Base-by-base conservation (phyloP, 2,329 filamentous ascomycete genomes). In the Thelonectria olida region DNA sequence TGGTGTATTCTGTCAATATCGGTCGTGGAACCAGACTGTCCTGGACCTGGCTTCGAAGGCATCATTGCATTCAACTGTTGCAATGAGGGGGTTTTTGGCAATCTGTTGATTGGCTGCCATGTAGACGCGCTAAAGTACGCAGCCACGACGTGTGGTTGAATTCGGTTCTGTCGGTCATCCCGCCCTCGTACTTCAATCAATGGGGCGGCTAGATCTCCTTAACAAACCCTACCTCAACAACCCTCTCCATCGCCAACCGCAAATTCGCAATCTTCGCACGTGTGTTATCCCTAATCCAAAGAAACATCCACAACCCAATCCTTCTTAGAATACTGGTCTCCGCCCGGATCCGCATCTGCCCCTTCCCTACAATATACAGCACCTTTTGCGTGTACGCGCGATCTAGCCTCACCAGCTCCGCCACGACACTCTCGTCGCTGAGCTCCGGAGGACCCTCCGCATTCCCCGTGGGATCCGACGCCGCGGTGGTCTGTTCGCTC, bases 261-360 rank as follows among this genome's bases (percentile, higher is more conserved):
- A 90, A 74, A 66, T 87, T 86, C 15, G 87, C 85, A 74, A 90
- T 85, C 78, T 90, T 90, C 1, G 84, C 82, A 47, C 88, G 76
- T 10, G 85, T 86, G 65, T 89, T 90, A 44, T 90, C 88, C 38
- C 88, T 75, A 44, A 90, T 81, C 78, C 86, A 90, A 61, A 90
- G 72, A 62, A 90, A 90, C 0, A 80, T 75, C 44, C 77, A 76
- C 17, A 90, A 72, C 5, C 87, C 38, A 0, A 81, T 54, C 39
- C 74, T 78, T 12, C 85, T 76, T 10, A 80, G 60, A 10, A 12
- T 41, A 45, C 38, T 73, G 9, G 45, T 49, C 27, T 27, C 75
- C 15, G 88, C 78, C 42, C 78, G 76, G 36, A 66, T 51, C 27
- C 55, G 57, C 81, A 88, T 83, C 72, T 85, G 81, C 72, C 87